A percentile compares a stretch with the other conserved stretches of the same genome.
Conservation (phyloP, 108 stramenopile species). For the Discostella pseudostelligera region DNA sequence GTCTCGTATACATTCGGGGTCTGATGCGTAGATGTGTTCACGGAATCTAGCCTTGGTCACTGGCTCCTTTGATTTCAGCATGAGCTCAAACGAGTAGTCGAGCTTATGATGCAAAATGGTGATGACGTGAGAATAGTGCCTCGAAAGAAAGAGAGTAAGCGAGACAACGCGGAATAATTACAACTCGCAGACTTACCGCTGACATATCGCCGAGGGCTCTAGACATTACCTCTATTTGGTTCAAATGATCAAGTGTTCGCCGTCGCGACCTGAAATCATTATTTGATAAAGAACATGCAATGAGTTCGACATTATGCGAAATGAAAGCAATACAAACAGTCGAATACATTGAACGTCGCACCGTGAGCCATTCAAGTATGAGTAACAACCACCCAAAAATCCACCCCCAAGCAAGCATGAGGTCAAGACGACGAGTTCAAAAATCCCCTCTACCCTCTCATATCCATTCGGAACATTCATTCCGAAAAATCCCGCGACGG, state of each 20-base stretch:
- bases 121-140: not conserved
- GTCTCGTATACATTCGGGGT: slow-evolving; percentile 37
- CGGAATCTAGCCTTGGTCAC: slow-evolving; percentile 41
- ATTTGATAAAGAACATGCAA: not conserved
- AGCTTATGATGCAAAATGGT: slow-evolving; percentile 8
- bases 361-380: slow-evolving; percentile 43
- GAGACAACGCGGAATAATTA: not conserved
- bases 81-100: slow-evolving; percentile 44
- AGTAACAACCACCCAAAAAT: slow-evolving; percentile 60
- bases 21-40: slow-evolving; percentile 31
- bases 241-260: slow-evolving; percentile 32
- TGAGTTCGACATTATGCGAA: not conserved
- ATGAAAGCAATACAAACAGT: not conserved
- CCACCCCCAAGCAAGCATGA: slow-evolving; percentile 40
- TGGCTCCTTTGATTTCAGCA: slow-evolving; percentile 32
- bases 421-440: slow-evolving; percentile 49
- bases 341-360: slow-evolving; percentile 4
- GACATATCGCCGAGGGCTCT: slow-evolving; percentile 55
- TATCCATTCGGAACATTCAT: slow-evolving; percentile 87
- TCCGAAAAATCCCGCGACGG: slow-evolving; percentile 85
- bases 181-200: slow-evolving; percentile 45
- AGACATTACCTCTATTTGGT: slow-evolving; percentile 46
- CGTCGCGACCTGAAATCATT: slow-evolving; percentile 15
- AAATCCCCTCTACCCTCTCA: slow-evolving; percentile 63
- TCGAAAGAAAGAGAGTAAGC: not conserved